Conservation (phyloP, 768 basidiomycete species). For the Naganishia antarctica region DNA sequence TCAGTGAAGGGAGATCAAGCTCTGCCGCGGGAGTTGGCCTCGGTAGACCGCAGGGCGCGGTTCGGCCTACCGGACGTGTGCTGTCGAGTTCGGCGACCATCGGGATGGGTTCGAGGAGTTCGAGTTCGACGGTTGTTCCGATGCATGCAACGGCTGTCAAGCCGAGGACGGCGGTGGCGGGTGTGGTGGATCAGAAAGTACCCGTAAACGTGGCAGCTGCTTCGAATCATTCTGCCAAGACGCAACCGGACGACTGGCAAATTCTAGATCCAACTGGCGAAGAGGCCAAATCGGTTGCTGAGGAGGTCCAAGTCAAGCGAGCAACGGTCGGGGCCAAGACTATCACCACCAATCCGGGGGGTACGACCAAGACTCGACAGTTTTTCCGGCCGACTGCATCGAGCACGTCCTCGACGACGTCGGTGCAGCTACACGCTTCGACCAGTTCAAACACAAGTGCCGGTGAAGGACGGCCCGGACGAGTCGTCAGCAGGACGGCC, state of each 20-base stretch:
- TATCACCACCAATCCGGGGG: constrained; percentile 5
- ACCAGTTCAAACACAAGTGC: constrained; percentile 11
- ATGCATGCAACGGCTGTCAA: not conserved
- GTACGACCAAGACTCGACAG: constrained; percentile 6
- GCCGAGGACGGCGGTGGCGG: not conserved
- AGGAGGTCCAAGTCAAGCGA: not conserved
- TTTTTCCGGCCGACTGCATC: constrained; percentile 13
- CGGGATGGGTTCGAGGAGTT: constrained; percentile 1
- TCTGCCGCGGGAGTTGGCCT: not conserved
- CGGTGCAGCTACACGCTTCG: not conserved
- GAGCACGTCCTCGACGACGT: not conserved
- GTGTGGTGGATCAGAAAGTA: not conserved
- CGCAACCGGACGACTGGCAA: too few species aligned
- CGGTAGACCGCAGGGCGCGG: constrained; percentile 10
- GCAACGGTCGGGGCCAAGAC: not conserved
- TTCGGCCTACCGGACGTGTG: constrained; percentile 8
- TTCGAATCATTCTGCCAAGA: not conserved
- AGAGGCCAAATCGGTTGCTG: not conserved
- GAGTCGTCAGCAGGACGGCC: not conserved
- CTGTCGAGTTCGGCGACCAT: constrained; percentile 14
- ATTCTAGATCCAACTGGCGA: not conserved
- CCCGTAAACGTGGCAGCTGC: not conserved
- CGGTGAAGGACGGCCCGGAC: not conserved
- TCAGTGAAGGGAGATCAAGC: constrained; percentile 12
- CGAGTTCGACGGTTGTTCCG: not conserved